These are phyloP conservation scores for Xylariaceae sp. DNA, from an alignment of 2,329 filamentous ascomycete species.

Conservation along the genomic window DNA sequence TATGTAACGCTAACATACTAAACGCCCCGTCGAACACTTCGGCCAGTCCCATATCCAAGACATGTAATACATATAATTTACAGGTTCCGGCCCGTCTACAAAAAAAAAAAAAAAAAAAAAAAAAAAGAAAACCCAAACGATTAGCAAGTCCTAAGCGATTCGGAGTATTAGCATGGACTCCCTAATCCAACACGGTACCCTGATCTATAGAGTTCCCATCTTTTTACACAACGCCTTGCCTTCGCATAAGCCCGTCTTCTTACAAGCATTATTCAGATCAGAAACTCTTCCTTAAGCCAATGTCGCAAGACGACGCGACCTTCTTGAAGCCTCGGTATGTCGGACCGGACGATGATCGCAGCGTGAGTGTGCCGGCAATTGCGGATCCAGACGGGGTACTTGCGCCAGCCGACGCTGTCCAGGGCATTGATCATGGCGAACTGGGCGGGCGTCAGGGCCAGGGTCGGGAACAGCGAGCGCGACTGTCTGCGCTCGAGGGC, in stretches of 20 bases:
- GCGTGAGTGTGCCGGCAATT: constrained; percentile 83
- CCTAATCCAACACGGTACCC: too few species aligned
- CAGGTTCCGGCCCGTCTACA: too few species aligned
- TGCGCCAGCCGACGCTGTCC: constrained; percentile 66
- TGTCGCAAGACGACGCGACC: constrained; percentile 78
- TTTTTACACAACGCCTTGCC: constrained; percentile 6
- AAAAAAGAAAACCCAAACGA: too few species aligned
- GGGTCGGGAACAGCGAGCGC: constrained; percentile 59
- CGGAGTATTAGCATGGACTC: too few species aligned
- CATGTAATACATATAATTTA: too few species aligned
- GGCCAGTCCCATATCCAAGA: too few species aligned
- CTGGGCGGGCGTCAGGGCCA: constrained; percentile 79
- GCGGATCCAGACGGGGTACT: constrained; percentile 74
- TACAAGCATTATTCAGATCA: constrained; percentile 46
- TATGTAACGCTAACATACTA: too few species aligned
- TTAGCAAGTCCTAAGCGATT: too few species aligned
- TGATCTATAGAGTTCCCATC: too few species aligned
- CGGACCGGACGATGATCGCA: constrained; percentile 80
- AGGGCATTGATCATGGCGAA: constrained; percentile 83
- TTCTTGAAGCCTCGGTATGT: constrained; percentile 70
- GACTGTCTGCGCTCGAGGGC: constrained; percentile 44
- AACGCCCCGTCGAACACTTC: too few species aligned
- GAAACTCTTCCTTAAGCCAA: constrained; percentile 78
- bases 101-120: too few species aligned
- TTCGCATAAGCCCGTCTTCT: not conserved